Evolutionary conservation across 1,284 basidiomycete species (phyloP), one percentile per base, ranked within the genome.

Genomic region (Ceratobasidium papillatum): DNA sequence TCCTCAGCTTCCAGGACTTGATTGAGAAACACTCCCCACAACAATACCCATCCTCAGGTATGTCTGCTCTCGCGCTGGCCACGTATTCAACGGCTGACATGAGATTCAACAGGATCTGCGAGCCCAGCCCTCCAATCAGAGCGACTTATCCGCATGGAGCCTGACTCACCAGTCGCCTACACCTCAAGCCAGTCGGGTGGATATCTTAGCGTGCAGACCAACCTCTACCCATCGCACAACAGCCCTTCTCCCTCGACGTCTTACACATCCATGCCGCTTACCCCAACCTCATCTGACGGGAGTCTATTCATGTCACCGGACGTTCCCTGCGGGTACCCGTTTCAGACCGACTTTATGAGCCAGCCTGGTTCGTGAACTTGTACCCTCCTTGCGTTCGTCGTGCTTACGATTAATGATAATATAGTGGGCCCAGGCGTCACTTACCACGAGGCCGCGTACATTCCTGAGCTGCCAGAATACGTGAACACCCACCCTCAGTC

Each of bases 341-440:
- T 54, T n/a, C 34, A 58, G 3, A 22, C 12, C 34, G 62, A 22
- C 3, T 58, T 56, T n/a, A 19, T 64, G 43, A 47, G 30, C 30
- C 62, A 64, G n/a, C 34, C 49, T 36, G 66, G 66, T 69, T 69
- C 52, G 66, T 58, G 38, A 56, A 30, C 66, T 58, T 30, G 4
- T 30, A 17, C n/a, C 11, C 52, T 45, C n/a, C n/a, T 22, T 51
- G 19, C 2, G 47, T 14, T 5, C 12, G 1, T 25, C 43, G 64
- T 69, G 52, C 66, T 69, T 69, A 69, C 30, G n/a, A 38, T 27
- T 36, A 66, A 69, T 45, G 51, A 43, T 52, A 58, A 56, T 66
- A 2, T 52, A 54, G 62, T 25, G 49, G 19, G 27, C 11, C 22
- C 19, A 66, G 64, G 52, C n/a, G 22, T 45, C 19, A 17, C 43